Evolutionary conservation across 2,329 filamentous ascomycete species (phyloP).

Genomic region (Fusarium floridanum): DNA sequence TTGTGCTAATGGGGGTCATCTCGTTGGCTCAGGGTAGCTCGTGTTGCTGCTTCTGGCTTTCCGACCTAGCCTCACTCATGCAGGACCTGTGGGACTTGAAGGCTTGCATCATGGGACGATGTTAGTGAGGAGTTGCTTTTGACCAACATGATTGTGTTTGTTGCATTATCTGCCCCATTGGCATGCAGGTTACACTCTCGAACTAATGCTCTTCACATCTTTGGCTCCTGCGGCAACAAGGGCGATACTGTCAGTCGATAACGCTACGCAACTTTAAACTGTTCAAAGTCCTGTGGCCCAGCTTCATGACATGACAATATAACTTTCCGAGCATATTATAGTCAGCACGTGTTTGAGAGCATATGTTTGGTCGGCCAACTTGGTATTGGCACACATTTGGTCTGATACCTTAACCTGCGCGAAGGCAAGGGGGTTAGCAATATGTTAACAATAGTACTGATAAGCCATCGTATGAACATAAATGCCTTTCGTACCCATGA

Average conservation of each 20-base stretch:
- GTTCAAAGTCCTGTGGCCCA: background rate
- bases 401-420: too few species aligned
- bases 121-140: background rate
- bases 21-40: constrained; percentile 28
- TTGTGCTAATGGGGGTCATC: constrained; percentile 28
- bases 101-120: background rate
- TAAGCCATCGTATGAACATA: too few species aligned
- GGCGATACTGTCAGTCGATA: background rate
- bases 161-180: background rate
- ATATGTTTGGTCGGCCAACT: background rate
- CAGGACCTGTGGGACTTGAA: constrained; percentile 30
- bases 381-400: background rate
- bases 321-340: background rate
- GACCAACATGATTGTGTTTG: background rate
- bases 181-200: background rate
- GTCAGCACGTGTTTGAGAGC: background rate
- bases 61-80: constrained; percentile 16
- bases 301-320: background rate
- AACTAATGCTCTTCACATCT: background rate
- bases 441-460: too few species aligned
- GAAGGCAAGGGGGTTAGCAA: too few species aligned
- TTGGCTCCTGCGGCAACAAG: background rate
- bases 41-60: background rate
- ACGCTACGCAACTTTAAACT: background rate
- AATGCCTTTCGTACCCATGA: too few species aligned